Conservation (phyloP, 805 yeast species). For the Dipodascus albidus region DNA sequence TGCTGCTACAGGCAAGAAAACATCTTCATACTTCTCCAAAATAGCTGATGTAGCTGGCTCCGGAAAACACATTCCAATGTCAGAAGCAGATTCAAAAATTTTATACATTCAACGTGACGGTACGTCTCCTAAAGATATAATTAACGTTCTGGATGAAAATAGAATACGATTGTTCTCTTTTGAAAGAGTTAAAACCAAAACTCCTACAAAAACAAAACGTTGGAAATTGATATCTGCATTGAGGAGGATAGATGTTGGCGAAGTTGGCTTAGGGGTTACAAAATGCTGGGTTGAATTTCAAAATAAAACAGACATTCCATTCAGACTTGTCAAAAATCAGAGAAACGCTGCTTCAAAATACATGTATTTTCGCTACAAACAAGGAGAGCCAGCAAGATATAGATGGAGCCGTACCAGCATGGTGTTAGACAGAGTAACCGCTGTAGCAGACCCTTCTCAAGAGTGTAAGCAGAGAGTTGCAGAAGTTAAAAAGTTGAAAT, state of each 20-base stretch:
- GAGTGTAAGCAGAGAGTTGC: neutral
- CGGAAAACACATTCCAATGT: neutral
- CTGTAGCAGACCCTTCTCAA: neutral
- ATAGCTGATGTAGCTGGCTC: neutral
- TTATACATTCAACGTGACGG: neutral
- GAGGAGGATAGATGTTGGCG: neutral
- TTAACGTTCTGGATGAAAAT: slow-evolving; percentile 1
- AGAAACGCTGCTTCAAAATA: neutral
- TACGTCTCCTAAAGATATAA: neutral
- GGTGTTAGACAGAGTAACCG: neutral
- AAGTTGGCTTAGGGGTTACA: neutral
- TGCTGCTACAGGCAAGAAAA: neutral
- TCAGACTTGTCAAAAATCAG: slow-evolving; percentile 1
- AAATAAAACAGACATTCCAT: neutral
- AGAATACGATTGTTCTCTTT: neutral
- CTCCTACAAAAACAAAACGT: neutral
- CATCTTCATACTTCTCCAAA: neutral
- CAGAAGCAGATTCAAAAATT: neutral
- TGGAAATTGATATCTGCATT: neutral
- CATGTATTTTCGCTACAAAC: neutral
- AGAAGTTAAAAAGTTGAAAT: neutral
- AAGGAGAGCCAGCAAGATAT: neutral
- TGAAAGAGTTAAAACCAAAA: neutral
- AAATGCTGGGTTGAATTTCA: slow-evolving; percentile 1
- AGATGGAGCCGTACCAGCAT: neutral